Conservation (phyloP, 1,284 basidiomycete species). For the Ceratobasidium sp. region DNA sequence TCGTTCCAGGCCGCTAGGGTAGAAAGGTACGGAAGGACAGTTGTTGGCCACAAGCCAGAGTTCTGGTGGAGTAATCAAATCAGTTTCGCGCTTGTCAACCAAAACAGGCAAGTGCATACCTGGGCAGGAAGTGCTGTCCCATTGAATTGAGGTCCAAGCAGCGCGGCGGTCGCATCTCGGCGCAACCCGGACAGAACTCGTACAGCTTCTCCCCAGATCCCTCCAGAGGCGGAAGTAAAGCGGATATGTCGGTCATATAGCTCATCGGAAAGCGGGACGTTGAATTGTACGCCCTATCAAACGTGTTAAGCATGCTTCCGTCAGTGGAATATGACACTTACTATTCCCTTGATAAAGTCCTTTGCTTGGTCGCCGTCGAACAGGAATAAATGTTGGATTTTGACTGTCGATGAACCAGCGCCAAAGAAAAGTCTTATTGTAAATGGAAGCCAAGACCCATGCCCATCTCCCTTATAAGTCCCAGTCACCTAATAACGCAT, state of each 20-base stretch:
- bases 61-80: background rate
- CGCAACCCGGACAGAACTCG: slow-evolving; percentile 60
- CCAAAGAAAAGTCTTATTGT: slow-evolving; percentile 60
- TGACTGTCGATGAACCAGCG: slow-evolving; percentile 58
- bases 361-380: slow-evolving; percentile 61
- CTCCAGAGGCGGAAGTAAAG: slow-evolving; percentile 58
- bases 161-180: slow-evolving; percentile 60
- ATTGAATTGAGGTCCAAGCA: slow-evolving; percentile 61
- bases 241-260: slow-evolving; percentile 61
- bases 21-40: slow-evolving; percentile 17
- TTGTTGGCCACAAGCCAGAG: slow-evolving; percentile 36
- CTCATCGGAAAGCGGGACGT: slow-evolving; percentile 59
- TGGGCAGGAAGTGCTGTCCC: slow-evolving; percentile 58
- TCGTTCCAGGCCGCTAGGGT: slow-evolving; percentile 35
- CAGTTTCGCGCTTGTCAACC: background rate
- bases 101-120: background rate
- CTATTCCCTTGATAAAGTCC: slow-evolving; percentile 62
- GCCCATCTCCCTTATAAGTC: slow-evolving; percentile 59
- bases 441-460: slow-evolving; percentile 60
- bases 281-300: slow-evolving; percentile 58
- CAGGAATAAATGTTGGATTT: slow-evolving; percentile 62
- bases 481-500: slow-evolving; percentile 57
- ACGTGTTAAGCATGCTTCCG: background rate
- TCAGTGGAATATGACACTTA: slow-evolving; percentile 48
- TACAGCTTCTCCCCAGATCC: slow-evolving; percentile 62